Evolutionary conservation across 495 filamentous ascomycete genomes (phyloP), one percentile per base, ranked within the genome.

Genomic region (Penicillium angulare): DNA sequence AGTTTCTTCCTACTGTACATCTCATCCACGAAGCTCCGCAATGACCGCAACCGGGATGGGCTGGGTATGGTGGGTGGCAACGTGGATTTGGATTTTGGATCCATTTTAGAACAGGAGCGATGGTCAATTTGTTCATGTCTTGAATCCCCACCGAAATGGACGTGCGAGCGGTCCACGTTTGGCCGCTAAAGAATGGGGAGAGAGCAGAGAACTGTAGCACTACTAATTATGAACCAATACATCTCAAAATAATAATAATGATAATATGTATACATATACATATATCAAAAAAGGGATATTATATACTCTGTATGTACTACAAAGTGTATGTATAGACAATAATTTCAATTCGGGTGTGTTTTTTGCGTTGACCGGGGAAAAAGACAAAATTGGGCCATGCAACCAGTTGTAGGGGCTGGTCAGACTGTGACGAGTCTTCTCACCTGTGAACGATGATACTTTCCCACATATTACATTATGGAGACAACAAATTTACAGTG

Each of bases 41-140:
- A 35, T 38, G 43, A 35, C 60, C 60, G 60, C 56, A 63, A 60
- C 60, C 59, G 56, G 59, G 50, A 53, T 51, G 29, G 41, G 29
- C n/a, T 55, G 43, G 53, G 32, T 15, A 12, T 49, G 17, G 40
- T 41, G 35, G 47, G 55, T 49, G 47, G 40, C 50, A 46, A 59
- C 41, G 50, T 58, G 47, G 20, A 22, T 31, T 22, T 22, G 26
- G 18, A 31, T n/a, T n/a, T n/a, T n/a, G 49, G 39, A 45, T 44
- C 53, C 43, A 52, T 51, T 56, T 43, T 34, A n/a, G 49, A 52
- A 50, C 42, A 49, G 41, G n/a, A n/a, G n/a, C n/a, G n/a, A n/a
- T n/a, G 43, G 32, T 27, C 44, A 24, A 48, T 39, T 48, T 48
- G 18, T 7, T 27, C 9, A 15, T 38, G 32, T n/a, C n/a, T n/a